Percentiles rank a stretch among this genome's conserved stretches.
Conservation (phyloP, 129 eudicot genomes). For the Saussurea involucrata region DNA sequence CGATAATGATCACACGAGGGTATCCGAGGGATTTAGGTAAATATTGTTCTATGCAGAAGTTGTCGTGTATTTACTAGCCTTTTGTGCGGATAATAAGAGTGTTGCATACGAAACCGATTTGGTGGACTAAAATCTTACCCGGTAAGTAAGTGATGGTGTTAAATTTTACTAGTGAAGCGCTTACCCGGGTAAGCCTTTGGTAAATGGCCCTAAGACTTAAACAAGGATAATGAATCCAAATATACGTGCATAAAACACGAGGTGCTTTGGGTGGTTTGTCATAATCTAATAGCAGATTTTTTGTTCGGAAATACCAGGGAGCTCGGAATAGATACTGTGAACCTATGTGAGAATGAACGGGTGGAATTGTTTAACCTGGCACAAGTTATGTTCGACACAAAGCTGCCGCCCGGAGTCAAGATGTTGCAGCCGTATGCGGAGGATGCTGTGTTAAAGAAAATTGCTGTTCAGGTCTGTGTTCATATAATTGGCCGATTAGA, state of each 20-base stretch:
- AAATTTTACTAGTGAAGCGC: too few relatives aligned
- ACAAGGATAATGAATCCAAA: background rate
- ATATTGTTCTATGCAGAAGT: background rate
- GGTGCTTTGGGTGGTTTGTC: background rate
- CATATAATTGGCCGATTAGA: background rate
- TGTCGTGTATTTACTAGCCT: background rate
- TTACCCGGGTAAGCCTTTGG: too few relatives aligned
- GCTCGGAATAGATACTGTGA: slow-evolving; percentile 76
- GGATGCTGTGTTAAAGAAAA: slow-evolving; percentile 72
- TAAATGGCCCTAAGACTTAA: too few relatives aligned
- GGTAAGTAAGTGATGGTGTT: too few relatives aligned
- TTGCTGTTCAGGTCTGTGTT: slow-evolving; percentile 68
- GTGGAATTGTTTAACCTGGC: slow-evolving; percentile 77
- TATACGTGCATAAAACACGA: background rate
- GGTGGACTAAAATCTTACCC: too few relatives aligned
- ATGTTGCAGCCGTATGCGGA: slow-evolving; percentile 89
- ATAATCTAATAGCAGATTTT: background rate
- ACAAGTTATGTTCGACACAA: slow-evolving; percentile 84
- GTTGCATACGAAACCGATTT: too few relatives aligned
- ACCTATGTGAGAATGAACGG: slow-evolving; percentile 59
- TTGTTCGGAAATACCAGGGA: slow-evolving; percentile 52
- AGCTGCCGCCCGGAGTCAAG: slow-evolving; percentile 86
- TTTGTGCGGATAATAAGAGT: background rate
- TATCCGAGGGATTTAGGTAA: slow-evolving; percentile 81
- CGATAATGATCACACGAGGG: slow-evolving; percentile 74